Percentiles rank a stretch among this genome's conserved stretches.
Evolutionary conservation across 169 alveolate species (phyloP).

Genomic region (Cryptosporidium sp.): DNA sequence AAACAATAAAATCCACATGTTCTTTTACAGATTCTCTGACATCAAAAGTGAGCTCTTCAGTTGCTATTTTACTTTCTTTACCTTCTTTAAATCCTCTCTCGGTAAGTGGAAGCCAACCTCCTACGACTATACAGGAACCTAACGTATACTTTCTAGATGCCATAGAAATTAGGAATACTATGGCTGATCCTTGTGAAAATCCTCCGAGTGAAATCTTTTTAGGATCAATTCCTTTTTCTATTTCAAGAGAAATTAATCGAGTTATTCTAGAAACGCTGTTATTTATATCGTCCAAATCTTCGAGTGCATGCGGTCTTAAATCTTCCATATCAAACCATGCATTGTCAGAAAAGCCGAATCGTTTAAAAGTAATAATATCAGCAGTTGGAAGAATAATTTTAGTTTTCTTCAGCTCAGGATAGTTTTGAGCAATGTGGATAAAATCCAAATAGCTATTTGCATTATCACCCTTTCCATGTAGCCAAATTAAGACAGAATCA

Average conservation of each 20-base stretch:
- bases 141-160: conserved; percentile 53
- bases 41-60: conserved; percentile 30
- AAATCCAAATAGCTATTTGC: conserved; percentile 38
- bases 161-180: conserved; percentile 27
- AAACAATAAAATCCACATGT: conserved; percentile 34
- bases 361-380: not conserved
- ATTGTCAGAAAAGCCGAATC: conserved; percentile 18
- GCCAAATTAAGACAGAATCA: conserved; percentile 66
- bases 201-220: conserved; percentile 49
- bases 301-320: not conserved
- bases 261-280: conserved; percentile 38
- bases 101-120: conserved; percentile 70
- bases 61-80: conserved; percentile 29
- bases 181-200: conserved; percentile 64
- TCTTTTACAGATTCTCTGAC: conserved; percentile 31
- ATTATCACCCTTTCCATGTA: conserved; percentile 69
- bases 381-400: conserved; percentile 57
- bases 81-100: conserved; percentile 46
- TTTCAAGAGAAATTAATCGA: conserved; percentile 5
- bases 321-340: conserved; percentile 76
- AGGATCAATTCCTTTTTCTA: conserved; percentile 48
- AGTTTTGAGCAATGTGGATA: conserved; percentile 24
- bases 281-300: conserved; percentile 40
- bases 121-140: conserved; percentile 58
- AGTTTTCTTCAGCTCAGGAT: conserved; percentile 22